A percentile compares a stretch with the other conserved stretches of the same genome.
Evolutionary conservation across 768 basidiomycete species (phyloP).

Genomic region (Tricholoma sp.): DNA sequence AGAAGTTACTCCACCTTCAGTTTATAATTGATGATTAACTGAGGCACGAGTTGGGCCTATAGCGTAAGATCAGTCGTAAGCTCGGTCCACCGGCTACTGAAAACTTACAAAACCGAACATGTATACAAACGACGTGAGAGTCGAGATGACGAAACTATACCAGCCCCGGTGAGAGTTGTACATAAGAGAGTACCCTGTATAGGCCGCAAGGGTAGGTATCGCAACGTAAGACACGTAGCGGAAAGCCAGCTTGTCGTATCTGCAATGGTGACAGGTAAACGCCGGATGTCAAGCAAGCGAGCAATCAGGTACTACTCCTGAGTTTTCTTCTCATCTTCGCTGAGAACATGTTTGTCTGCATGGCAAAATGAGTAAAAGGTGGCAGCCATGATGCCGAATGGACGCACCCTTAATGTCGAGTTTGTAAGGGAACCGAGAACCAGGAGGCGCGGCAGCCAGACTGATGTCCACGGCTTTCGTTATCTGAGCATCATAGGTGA

Average conservation of each 20-base stretch:
- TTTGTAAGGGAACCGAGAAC: slow-evolving; percentile 71
- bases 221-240: slow-evolving; percentile 90
- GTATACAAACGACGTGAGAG: slow-evolving; percentile 88
- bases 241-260: slow-evolving; percentile 92
- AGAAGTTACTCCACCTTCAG: slow-evolving; percentile 63
- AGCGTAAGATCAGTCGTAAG: slow-evolving; percentile 1
- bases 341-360: slow-evolving; percentile 91
- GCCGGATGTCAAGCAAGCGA: not conserved
- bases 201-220: slow-evolving; percentile 72
- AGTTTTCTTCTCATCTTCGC: slow-evolving; percentile 95
- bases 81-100: not conserved
- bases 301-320: slow-evolving; percentile 71
- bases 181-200: slow-evolving; percentile 75
- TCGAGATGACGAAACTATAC: slow-evolving; percentile 95
- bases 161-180: slow-evolving; percentile 87
- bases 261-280: slow-evolving; percentile 22
- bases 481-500: slow-evolving; percentile 41
- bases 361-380: slow-evolving; percentile 4
- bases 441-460: slow-evolving; percentile 54
- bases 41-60: slow-evolving; percentile 81
- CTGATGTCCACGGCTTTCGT: slow-evolving; percentile 89
- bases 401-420: slow-evolving; percentile 73
- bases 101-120: slow-evolving; percentile 95
- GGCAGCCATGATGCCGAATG: slow-evolving; percentile 9
- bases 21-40: slow-evolving; percentile 96